Conservation (phyloP, 2,329 filamentous ascomycete species). For the Alternaria consortialis region DNA sequence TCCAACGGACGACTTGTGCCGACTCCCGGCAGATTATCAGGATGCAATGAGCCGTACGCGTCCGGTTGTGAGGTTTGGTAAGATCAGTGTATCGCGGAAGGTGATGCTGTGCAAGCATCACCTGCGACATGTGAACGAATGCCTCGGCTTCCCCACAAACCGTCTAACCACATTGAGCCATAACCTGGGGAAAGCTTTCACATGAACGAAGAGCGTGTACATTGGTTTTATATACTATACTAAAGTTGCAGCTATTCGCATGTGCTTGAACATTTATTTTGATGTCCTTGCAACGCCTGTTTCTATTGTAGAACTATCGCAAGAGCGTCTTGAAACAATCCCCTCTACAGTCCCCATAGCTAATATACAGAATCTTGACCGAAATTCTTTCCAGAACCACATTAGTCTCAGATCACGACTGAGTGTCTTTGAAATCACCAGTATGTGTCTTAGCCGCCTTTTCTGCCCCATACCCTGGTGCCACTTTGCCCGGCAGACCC, state of each 20-base stretch:
- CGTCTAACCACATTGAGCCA: constrained; percentile 13
- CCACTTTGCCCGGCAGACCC: constrained; percentile 7
- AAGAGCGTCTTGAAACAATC: neutral
- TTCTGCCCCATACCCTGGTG: neutral
- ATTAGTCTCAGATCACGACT: neutral
- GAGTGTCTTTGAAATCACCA: constrained; percentile 2
- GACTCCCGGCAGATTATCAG: neutral
- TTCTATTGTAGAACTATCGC: neutral
- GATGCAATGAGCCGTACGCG: neutral
- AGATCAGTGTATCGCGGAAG: constrained; percentile 10
- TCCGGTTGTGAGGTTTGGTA: constrained; percentile 20
- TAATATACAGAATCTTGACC: neutral
- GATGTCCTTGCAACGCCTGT: neutral
- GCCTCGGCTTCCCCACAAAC: constrained; percentile 35
- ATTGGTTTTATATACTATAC: neutral
- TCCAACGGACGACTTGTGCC: neutral
- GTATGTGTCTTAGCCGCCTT: constrained; percentile 3
- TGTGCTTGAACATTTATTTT: neutral
- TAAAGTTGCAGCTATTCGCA: neutral
- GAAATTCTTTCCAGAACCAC: neutral
- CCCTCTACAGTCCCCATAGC: neutral
- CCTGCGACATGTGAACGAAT: constrained; percentile 33
- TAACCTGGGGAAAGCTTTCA: constrained; percentile 20
- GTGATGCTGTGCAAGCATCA: constrained; percentile 20
- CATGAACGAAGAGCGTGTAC: constrained; percentile 4